These are phyloP conservation scores for Torulaspora franciscae DNA, from an alignment of 805 yeast genomes.

Conservation along the genomic window DNA sequence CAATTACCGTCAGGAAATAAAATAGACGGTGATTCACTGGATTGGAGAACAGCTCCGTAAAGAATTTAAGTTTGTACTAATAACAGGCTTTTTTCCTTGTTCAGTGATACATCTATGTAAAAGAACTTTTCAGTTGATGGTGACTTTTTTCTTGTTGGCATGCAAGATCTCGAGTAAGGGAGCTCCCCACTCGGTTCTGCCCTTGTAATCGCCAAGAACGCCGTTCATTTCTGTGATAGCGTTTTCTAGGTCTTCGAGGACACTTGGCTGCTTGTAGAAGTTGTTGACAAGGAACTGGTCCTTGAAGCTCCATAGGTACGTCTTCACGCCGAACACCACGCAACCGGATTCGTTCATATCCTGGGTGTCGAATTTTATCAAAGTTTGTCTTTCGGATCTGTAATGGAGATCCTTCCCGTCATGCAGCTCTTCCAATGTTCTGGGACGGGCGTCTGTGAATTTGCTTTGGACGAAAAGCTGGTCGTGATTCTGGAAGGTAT, in stretches of 20 bases:
- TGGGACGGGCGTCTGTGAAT: conserved; percentile 36
- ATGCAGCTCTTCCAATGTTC: conserved; percentile 34
- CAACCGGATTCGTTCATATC: conserved; percentile 37
- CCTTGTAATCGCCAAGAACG: conserved; percentile 56
- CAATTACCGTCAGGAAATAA: conserved; percentile 20
- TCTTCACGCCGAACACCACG: conserved; percentile 45
- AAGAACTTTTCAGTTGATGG: not conserved
- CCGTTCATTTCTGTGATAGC: conserved; percentile 63
- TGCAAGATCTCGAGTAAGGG: conserved; percentile 41
- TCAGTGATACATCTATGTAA: conserved; percentile 25
- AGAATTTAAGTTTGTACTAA: not conserved
- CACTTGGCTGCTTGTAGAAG: conserved; percentile 44
- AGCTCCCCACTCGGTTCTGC: conserved; percentile 63
- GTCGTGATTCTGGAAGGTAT: conserved; percentile 64
- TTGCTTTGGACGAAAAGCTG: conserved; percentile 37
- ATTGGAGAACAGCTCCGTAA: conserved; percentile 14
- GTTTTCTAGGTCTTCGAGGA: conserved; percentile 48
- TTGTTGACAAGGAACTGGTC: conserved; percentile 39
- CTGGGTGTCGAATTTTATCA: conserved; percentile 48
- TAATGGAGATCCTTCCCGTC: conserved; percentile 45
- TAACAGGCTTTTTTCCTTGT: conserved; percentile 16
- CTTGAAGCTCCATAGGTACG: conserved; percentile 39
- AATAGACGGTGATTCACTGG: conserved; percentile 24
- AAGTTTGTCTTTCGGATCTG: conserved; percentile 55
- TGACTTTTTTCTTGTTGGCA: conserved; percentile 4